Conservation (phyloP, 2,329 filamentous ascomycete genomes). For the Aspergillus sp. region DNA sequence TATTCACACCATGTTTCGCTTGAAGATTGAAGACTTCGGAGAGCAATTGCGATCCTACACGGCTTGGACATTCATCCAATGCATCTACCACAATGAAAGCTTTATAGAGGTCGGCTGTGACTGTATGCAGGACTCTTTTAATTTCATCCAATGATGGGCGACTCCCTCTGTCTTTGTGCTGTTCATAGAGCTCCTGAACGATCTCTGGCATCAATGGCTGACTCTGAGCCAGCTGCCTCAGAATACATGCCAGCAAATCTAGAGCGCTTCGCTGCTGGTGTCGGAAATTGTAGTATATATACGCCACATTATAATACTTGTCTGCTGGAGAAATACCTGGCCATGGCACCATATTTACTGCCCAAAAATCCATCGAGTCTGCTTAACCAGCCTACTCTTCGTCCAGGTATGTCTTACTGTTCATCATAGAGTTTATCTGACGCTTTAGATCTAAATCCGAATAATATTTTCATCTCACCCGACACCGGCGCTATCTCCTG, state of each 20-base stretch:
- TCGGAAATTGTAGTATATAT: slow-evolving; percentile 46
- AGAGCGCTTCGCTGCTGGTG: slow-evolving; percentile 31
- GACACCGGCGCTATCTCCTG: slow-evolving; percentile 13
- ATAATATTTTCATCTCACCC: slow-evolving; percentile 13
- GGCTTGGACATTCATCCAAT: slow-evolving; percentile 23
- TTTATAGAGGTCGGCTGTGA: slow-evolving; percentile 12
- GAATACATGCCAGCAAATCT: slow-evolving; percentile 28
- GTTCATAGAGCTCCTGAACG: slow-evolving; percentile 24
- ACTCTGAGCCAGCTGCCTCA: slow-evolving; percentile 34
- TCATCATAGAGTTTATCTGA: not conserved
- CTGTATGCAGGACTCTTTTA: slow-evolving; percentile 7
- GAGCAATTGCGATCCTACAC: slow-evolving; percentile 7
- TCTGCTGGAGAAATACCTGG: not conserved
- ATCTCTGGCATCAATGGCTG: slow-evolving; percentile 16
- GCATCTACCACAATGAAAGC: slow-evolving; percentile 27
- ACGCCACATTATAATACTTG: slow-evolving; percentile 35
- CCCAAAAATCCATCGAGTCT: slow-evolving; percentile 1
- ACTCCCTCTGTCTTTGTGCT: slow-evolving; percentile 6
- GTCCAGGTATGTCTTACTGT: slow-evolving; percentile 4
- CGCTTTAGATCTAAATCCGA: slow-evolving; percentile 15
- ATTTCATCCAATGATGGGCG: slow-evolving; percentile 22
- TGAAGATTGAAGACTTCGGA: slow-evolving; percentile 17
- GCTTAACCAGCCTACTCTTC: slow-evolving; percentile 3
- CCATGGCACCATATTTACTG: slow-evolving; percentile 5
- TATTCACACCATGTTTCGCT: slow-evolving; percentile 8